These are phyloP conservation scores for Metroxylon sagu DNA, from an alignment of 176 grass and related monocot genomes.

Conservation along the genomic window DNA sequence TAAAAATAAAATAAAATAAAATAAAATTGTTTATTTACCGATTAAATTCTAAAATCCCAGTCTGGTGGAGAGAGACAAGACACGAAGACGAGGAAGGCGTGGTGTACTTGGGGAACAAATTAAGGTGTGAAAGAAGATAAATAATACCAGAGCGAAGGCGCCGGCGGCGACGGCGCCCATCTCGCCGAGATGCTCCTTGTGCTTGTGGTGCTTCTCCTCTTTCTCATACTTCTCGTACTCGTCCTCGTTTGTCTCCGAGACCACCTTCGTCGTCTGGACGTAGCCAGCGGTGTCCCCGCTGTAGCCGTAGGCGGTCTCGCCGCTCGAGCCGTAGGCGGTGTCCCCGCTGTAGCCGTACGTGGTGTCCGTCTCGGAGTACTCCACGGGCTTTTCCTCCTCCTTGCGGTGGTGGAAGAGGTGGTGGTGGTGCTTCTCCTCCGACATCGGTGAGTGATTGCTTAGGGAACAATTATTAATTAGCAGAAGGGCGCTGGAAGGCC, in stretches of 20 bases:
- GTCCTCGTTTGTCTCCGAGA: conserved; percentile 4
- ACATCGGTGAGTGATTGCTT: conserved; percentile 14
- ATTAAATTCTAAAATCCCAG: no score
- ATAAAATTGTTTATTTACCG: no score
- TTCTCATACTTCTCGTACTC: conserved; percentile 41
- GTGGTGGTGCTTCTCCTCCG: conserved; percentile 46
- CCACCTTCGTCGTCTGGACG: not conserved
- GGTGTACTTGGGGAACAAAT: no score
- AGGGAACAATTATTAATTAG: no score
- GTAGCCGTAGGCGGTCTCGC: not conserved
- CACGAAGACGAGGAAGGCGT: no score
- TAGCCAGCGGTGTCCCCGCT: conserved; percentile 1
- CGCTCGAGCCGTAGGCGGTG: conserved; percentile 7
- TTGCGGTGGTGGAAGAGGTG: conserved; percentile 39
- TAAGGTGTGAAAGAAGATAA: no score
- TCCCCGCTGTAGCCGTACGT: conserved; percentile 3
- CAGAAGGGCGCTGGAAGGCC: no score
- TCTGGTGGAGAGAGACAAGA: no score
- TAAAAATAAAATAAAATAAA: no score
- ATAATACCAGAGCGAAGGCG: conserved; percentile 53
- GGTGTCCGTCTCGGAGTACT: conserved; percentile 16
- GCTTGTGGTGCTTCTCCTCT: conserved; percentile 71
- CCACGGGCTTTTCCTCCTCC: conserved; percentile 27
- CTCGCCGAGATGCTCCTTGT: conserved; percentile 68
- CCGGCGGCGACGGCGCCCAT: conserved; percentile 48